phyloP scores from a whole-genome alignment of 2,329 filamentous ascomycete genomes.

The Trichoderma citrinoviride region DNA sequence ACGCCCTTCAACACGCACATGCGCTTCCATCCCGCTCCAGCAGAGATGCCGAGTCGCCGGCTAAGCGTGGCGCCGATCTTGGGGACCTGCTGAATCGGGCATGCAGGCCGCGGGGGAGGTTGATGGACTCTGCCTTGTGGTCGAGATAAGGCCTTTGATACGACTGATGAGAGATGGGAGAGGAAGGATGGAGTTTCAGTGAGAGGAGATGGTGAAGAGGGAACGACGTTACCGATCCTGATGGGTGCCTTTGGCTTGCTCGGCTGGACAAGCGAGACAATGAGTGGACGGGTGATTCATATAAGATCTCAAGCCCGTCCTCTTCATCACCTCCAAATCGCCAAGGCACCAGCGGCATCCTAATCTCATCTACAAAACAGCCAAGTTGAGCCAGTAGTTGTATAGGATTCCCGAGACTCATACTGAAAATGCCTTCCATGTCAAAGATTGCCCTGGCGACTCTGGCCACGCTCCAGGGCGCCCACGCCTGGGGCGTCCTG shows the following conservation, averaged over 20 bases:
- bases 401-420: neutral
- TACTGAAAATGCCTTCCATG: conserved; percentile 20
- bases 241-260: neutral
- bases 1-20: conserved; percentile 13
- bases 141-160: conserved; percentile 9
- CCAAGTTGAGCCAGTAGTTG: neutral
- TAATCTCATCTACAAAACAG: neutral
- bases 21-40: conserved; percentile 3
- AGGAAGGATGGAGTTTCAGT: neutral
- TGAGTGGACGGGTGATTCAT: neutral
- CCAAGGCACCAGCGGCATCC: neutral
- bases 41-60: conserved; percentile 24
- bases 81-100: conserved; percentile 26
- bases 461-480: conserved; percentile 24
- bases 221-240: neutral
- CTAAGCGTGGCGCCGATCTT: conserved; percentile 21
- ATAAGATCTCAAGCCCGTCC: neutral
- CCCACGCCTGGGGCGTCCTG: conserved; percentile 41
- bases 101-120: conserved; percentile 16
- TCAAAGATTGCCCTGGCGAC: conserved; percentile 21
- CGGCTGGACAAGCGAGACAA: neutral
- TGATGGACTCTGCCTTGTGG: conserved; percentile 2
- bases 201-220: too few relatives aligned
- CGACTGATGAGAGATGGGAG: neutral
- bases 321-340: neutral